phyloP scores from a whole-genome alignment of 1,284 basidiomycete genomes.

The Trichosporon ovoides region DNA sequence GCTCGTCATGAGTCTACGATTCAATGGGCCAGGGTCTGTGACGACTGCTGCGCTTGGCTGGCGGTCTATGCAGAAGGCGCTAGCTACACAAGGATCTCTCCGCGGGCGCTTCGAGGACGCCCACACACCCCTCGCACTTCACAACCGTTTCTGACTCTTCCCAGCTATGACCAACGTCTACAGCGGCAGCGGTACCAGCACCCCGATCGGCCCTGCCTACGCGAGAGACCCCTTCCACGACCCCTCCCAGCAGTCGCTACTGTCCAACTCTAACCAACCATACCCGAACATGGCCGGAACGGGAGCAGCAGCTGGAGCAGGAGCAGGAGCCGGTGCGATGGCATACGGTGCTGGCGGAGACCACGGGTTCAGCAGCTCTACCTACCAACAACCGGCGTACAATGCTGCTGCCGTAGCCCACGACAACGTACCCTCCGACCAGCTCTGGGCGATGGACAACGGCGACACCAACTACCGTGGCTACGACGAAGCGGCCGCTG shows the following conservation, averaged over 20 bases:
- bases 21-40: too few relatives aligned
- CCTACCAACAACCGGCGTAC: not conserved
- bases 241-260: not conserved
- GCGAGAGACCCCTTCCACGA: not conserved
- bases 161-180: slow-evolving; percentile 1
- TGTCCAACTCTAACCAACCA: not conserved
- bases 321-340: slow-evolving; percentile 3
- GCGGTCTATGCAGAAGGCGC: too few relatives aligned
- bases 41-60: too few relatives aligned
- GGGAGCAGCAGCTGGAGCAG: too few relatives aligned
- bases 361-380: slow-evolving; percentile 5
- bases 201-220: slow-evolving; percentile 8
- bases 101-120: not conserved
- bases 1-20: too few relatives aligned
- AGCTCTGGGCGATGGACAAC: slow-evolving; percentile 20
- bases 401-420: slow-evolving; percentile 4
- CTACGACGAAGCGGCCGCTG: slow-evolving; percentile 3
- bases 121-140: not conserved
- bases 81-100: too few relatives aligned
- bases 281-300: slow-evolving; percentile 6
- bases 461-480: slow-evolving; percentile 10
- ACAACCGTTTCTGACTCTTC: slow-evolving; percentile 10
- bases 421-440: slow-evolving; percentile 13
- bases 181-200: slow-evolving; percentile 2
- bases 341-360: slow-evolving; percentile 1